Evolutionary conservation across 768 basidiomycete genomes (phyloP).

Genomic region (Chalciporus sphaerocephalus): DNA sequence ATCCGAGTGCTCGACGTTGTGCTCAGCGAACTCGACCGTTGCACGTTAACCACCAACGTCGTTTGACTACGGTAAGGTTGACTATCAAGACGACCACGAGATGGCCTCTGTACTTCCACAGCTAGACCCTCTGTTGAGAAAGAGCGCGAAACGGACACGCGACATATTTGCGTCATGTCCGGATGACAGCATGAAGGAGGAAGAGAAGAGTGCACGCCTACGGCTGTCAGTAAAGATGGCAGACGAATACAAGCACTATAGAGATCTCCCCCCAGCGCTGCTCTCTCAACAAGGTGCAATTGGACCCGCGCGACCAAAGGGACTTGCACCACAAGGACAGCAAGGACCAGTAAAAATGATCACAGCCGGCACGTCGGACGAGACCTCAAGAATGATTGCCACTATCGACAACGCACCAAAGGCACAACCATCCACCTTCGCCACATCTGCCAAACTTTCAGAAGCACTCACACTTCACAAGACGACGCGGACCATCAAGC

Average conservation of each 20-base stretch:
- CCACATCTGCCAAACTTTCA: slow-evolving; percentile 64
- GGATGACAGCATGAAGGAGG: slow-evolving; percentile 57
- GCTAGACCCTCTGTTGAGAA: slow-evolving; percentile 59
- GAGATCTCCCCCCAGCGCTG: slow-evolving; percentile 76
- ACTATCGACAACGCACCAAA: slow-evolving; percentile 71
- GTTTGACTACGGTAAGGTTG: background rate
- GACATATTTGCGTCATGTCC: slow-evolving; percentile 64
- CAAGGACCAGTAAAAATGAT: slow-evolving; percentile 59
- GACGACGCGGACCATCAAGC: slow-evolving; percentile 90
- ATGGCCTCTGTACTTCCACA: slow-evolving; percentile 48
- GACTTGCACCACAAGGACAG: slow-evolving; percentile 16
- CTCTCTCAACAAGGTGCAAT: slow-evolving; percentile 77
- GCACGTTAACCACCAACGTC: background rate
- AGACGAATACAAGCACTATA: slow-evolving; percentile 85
- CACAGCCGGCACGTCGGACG: slow-evolving; percentile 52
- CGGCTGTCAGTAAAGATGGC: slow-evolving; percentile 80
- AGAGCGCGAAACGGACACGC: slow-evolving; percentile 66
- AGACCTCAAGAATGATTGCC: slow-evolving; percentile 66
- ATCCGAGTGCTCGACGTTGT: background rate
- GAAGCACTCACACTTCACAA: slow-evolving; percentile 90
- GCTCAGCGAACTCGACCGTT: background rate
- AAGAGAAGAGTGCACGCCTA: slow-evolving; percentile 71
- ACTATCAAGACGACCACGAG: background rate
- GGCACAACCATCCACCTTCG: slow-evolving; percentile 65
- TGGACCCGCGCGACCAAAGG: slow-evolving; percentile 71